Conservation (phyloP, 2,329 filamentous ascomycete species). For the Botrytis sinoallii region DNA sequence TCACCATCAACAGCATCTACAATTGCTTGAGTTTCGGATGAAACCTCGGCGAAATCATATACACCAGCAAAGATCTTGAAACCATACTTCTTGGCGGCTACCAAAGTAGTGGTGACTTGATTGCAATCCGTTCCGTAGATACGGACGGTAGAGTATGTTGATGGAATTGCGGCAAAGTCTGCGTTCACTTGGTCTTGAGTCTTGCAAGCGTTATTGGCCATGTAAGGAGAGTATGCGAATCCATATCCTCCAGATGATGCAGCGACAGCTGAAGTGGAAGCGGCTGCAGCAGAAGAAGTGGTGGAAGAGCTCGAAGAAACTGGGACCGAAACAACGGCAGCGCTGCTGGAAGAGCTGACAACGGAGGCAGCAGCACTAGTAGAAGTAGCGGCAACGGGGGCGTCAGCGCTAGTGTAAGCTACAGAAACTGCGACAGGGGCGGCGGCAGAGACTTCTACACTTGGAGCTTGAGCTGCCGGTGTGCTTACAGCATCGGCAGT, state of each 20-base stretch:
- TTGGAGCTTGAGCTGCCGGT: neutral
- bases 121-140: conserved; percentile 80
- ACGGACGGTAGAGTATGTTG: conserved; percentile 62
- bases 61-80: conserved; percentile 75
- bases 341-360: neutral
- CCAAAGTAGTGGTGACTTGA: conserved; percentile 62
- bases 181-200: conserved; percentile 55
- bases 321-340: conserved; percentile 12
- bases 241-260: conserved; percentile 40
- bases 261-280: conserved; percentile 14
- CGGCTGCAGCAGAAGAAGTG: conserved; percentile 20
- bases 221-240: conserved; percentile 58
- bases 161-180: conserved; percentile 57
- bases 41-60: conserved; percentile 52
- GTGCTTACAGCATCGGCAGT: neutral
- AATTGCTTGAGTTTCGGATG: conserved; percentile 51
- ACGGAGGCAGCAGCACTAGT: neutral
- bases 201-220: conserved; percentile 62
- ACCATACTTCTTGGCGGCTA: conserved; percentile 61
- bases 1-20: conserved; percentile 59
- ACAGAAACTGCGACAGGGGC: neutral
- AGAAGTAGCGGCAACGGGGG: neutral
- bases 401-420: neutral
- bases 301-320: conserved; percentile 23
- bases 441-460: neutral